Conservation (phyloP, 208 protist species). For the Leishmania lainsoni region DNA sequence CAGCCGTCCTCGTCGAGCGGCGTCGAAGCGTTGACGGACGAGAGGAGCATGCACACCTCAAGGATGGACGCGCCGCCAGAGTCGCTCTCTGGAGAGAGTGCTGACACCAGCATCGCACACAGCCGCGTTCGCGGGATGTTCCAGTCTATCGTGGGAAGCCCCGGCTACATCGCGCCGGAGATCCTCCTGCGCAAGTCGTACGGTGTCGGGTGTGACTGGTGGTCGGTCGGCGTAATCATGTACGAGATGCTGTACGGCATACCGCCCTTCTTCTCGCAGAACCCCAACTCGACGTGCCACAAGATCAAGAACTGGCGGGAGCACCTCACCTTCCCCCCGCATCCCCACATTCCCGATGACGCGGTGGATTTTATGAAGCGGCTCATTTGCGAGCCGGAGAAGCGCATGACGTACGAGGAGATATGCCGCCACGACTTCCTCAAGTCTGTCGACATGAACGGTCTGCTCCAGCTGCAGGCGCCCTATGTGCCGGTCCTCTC, state of each 20-base stretch:
- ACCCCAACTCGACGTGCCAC: constrained; percentile 89
- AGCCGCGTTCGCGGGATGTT: constrained; percentile 64
- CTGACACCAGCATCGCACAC: constrained; percentile 24
- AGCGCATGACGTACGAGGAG: constrained; percentile 77
- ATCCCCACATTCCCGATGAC: constrained; percentile 78
- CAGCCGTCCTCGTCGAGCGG: constrained; percentile 20
- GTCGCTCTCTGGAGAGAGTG: not conserved
- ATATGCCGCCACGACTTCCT: constrained; percentile 90
- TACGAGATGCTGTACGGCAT: constrained; percentile 98
- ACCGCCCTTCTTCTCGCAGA: constrained; percentile 95
- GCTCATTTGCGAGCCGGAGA: constrained; percentile 86
- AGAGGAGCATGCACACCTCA: constrained; percentile 12
- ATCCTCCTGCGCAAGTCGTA: constrained; percentile 94
- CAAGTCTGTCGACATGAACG: constrained; percentile 61
- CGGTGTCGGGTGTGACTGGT: constrained; percentile 97
- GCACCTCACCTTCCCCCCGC: constrained; percentile 87
- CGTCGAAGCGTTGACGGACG: constrained; percentile 7
- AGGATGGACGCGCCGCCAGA: constrained; percentile 6
- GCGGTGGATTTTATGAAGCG: constrained; percentile 93
- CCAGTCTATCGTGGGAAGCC: constrained; percentile 95
- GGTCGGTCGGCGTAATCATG: constrained; percentile 98
- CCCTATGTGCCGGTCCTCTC: constrained; percentile 74
- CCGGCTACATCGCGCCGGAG: constrained; percentile 98
- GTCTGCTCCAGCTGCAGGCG: constrained; percentile 57
- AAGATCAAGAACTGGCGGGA: constrained; percentile 95